These are phyloP conservation scores for Wallacemonas sp. DNA, from an alignment of 208 protist genomes.

Conservation along the genomic window DNA sequence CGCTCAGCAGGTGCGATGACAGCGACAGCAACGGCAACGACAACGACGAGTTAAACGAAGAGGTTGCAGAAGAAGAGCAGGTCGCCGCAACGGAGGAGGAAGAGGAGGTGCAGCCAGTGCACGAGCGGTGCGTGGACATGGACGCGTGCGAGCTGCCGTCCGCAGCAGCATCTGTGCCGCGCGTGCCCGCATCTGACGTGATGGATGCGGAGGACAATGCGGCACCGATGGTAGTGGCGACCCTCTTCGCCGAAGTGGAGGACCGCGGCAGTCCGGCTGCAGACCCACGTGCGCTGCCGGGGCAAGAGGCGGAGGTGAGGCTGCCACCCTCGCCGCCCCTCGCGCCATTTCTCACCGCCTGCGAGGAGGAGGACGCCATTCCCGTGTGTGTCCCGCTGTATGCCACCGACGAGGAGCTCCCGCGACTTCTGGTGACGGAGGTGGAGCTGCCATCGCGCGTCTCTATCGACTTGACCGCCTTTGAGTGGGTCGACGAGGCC, in stretches of 20 bases:
- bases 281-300: no score
- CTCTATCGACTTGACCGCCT: conserved; percentile 38
- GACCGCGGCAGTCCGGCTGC: no score
- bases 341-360: not conserved
- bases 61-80: not conserved
- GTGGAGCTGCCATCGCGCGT: not conserved
- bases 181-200: no score
- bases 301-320: not conserved
- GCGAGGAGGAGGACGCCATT: not conserved
- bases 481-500: conserved; percentile 50
- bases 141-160: no score
- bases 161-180: no score
- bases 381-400: not conserved
- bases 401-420: not conserved
- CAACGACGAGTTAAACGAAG: not conserved
- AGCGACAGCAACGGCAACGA: not conserved
- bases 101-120: no score
- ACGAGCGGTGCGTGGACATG: no score
- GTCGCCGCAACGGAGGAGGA: not conserved
- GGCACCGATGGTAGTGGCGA: no score
- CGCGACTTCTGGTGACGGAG: not conserved
- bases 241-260: no score
- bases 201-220: no score
- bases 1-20: not conserved
- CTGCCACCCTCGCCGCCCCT: not conserved